Percentiles rank a stretch among this genome's conserved stretches.
phyloP scores from a whole-genome alignment of 1,284 basidiomycete species.

The Cryptococcus amylolentus region DNA sequence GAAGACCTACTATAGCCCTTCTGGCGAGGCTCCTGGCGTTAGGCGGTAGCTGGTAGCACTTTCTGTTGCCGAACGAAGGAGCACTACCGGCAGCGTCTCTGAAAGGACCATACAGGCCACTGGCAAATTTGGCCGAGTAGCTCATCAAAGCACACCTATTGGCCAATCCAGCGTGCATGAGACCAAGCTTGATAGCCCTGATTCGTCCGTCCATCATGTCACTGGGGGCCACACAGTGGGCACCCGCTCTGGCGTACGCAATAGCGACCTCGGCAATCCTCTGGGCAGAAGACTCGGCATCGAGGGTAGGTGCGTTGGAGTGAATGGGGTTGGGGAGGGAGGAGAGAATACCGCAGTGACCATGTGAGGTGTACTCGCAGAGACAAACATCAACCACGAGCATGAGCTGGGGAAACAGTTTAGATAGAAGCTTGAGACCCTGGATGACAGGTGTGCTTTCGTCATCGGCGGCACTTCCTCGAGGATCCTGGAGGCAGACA shows the following conservation, averaged over 20 bases:
- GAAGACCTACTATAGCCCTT: constrained; percentile 76
- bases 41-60: constrained; percentile 96
- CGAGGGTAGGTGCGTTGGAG: constrained; percentile 42
- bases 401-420: constrained; percentile 76
- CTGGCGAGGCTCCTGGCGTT: constrained; percentile 83
- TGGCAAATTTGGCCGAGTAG: constrained; percentile 99
- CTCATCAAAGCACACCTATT: constrained; percentile 92
- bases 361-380: constrained; percentile 99
- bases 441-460: constrained; percentile 86
- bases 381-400: constrained; percentile 95
- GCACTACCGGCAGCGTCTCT: constrained; percentile 95
- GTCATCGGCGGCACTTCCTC: constrained; percentile 87
- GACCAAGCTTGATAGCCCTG: constrained; percentile 76
- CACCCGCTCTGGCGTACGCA: constrained; percentile 88
- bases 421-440: constrained; percentile 73
- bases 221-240: constrained; percentile 95
- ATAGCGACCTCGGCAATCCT: constrained; percentile 91
- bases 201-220: constrained; percentile 99
- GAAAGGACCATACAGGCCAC: constrained; percentile 95
- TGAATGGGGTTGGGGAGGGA: constrained; percentile 38
- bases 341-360: constrained; percentile 84
- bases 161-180: constrained; percentile 76
- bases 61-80: constrained; percentile 88
- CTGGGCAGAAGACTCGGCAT: constrained; percentile 69
- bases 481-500: constrained; percentile 60